Base-by-base conservation (phyloP, 306 rosid genomes). In the Senna siamea region DNA sequence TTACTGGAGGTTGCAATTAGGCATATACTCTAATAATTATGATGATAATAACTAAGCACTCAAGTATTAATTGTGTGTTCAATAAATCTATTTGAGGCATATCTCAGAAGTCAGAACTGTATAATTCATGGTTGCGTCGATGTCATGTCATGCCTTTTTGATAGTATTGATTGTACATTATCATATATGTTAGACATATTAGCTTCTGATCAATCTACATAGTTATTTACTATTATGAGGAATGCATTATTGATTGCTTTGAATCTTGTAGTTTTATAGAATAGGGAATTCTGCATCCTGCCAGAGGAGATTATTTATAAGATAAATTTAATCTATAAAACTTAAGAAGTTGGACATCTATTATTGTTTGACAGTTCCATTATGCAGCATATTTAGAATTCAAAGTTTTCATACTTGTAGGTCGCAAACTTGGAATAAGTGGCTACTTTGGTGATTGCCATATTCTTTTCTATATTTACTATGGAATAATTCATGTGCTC, bases 381-480 rank as follows among this genome's bases (percentile, higher is more conserved):
- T n/a, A 18, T 52, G 55, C 10, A 14, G 34, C 54, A 22, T 76
- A 17, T 60, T 52, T 48, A 12, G 22, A 14, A 60, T 32, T 68
- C 34, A 32, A 41, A 43, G 1, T 22, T 60, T 30, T 40, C 30
- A 52, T 69, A 41, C 3, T 50, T 41, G 44, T 59, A 67, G 41
- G 4, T 23, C 47, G 40, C 48, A 40, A 44, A 40, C 15, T 35
- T 59, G 30, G 37, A 75, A 69, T 63, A 38, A 80, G 73, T 57
- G 55, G 65, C 55, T 69, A 14, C 62, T 66, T 57, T 37, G 56
- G 64, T 53, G 32, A 75, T 58, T 66, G 13, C 7, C 12, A 23
- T 46, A 30, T 64, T 75, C 60, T 18, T 51, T 56, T 71, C 26
- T 15, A 5, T 17, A 55, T 44, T 76, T 69, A 50, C 70, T 40